Percentiles rank a stretch among this genome's conserved stretches.
Evolutionary conservation across 139 green algal species (phyloP).

Genomic region (Penium margaritaceum): DNA sequence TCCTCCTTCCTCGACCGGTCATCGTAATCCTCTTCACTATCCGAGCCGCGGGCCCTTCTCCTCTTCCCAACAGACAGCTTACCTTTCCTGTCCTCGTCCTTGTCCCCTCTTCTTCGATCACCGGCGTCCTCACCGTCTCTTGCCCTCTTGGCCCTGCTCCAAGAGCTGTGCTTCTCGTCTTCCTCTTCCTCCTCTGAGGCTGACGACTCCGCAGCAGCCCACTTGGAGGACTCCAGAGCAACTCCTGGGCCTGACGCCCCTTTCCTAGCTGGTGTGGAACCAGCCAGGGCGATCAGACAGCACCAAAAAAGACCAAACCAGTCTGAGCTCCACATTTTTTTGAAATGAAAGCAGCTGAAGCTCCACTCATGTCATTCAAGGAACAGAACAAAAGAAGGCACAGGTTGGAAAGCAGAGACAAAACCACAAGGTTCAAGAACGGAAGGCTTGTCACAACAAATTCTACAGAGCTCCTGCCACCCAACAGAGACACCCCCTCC

Average conservation of each 20-base stretch:
- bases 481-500: too few species aligned
- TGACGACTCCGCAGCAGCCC: background rate
- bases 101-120: background rate
- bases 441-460: too few species aligned
- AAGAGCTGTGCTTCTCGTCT: background rate
- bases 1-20: background rate
- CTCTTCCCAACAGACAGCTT: slow-evolving; percentile 16
- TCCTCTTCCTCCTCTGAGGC: background rate
- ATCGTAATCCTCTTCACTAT: slow-evolving; percentile 21
- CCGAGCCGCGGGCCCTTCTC: slow-evolving; percentile 18
- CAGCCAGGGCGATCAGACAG: too few species aligned
- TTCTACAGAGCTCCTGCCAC: too few species aligned
- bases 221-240: background rate
- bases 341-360: too few species aligned
- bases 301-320: too few species aligned
- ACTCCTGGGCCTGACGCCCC: slow-evolving; percentile 14
- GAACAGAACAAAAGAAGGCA: too few species aligned
- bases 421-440: too few species aligned
- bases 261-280: too few species aligned
- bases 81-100: slow-evolving; percentile 11
- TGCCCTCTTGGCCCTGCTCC: slow-evolving; percentile 26
- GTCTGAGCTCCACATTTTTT: slow-evolving; percentile 10
- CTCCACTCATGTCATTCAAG: too few species aligned
- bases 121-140: slow-evolving; percentile 11
- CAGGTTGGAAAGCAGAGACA: too few species aligned